phyloP scores from a whole-genome alignment of 495 filamentous ascomycete species.

The Tuber brumale region DNA sequence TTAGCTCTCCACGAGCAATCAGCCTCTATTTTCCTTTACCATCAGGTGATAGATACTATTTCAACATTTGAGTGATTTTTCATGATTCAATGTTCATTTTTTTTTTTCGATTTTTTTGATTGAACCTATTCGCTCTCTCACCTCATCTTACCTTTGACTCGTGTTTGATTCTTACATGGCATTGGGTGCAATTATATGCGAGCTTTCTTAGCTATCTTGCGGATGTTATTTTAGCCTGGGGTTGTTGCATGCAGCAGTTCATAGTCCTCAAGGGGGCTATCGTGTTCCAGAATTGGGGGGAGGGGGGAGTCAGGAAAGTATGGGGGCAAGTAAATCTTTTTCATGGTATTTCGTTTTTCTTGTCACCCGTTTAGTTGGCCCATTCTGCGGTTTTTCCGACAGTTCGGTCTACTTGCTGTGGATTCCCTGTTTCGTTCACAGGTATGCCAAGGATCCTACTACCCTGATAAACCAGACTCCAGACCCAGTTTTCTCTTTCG shows the following conservation, averaged over 20 bases:
- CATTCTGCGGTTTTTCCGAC: background rate
- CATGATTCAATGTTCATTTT: background rate
- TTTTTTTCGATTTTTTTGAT: background rate
- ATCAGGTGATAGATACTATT: background rate
- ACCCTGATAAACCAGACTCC: background rate
- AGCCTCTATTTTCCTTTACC: background rate
- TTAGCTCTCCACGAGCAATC: background rate
- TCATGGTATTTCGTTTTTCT: background rate
- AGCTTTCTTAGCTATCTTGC: background rate
- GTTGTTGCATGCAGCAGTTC: background rate
- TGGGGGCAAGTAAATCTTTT: background rate
- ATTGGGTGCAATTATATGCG: background rate
- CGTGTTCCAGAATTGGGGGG: background rate
- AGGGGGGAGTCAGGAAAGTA: background rate
- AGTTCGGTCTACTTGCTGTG: background rate
- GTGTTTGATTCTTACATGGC: background rate
- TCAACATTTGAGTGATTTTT: background rate
- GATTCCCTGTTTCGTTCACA: background rate
- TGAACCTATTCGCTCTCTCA: background rate
- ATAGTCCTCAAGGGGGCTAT: background rate
- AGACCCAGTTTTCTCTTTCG: background rate
- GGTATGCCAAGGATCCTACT: background rate
- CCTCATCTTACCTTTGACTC: background rate
- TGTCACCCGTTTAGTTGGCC: background rate
- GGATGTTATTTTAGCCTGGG: background rate